A percentile compares a stretch with the other conserved stretches of the same genome.
Evolutionary conservation across 208 protist species (phyloP).

Genomic region (Leishmania mexicana): DNA sequence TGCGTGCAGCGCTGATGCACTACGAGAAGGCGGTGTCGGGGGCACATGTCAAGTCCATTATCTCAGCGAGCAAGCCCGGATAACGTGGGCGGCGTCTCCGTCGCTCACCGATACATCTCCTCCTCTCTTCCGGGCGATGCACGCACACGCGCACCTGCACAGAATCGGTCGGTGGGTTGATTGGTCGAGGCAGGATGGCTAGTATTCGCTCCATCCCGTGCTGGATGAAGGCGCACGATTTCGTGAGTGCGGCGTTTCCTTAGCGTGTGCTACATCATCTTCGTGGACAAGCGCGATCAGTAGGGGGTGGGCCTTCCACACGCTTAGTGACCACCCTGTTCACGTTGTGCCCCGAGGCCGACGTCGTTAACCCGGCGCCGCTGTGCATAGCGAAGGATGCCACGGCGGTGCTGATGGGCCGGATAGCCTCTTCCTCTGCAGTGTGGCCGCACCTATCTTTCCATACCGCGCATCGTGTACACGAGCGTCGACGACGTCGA

Average conservation of each 20-base stretch:
- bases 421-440: conserved; percentile 30
- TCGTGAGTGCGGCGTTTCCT: too few species aligned
- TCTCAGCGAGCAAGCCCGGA: conserved; percentile 30
- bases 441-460: conserved; percentile 21
- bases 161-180: too few species aligned
- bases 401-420: conserved; percentile 34
- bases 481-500: conserved; percentile 50
- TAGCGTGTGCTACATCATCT: too few species aligned
- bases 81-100: not conserved
- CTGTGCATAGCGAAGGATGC: conserved; percentile 19
- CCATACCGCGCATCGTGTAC: conserved; percentile 42
- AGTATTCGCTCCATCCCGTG: too few species aligned
- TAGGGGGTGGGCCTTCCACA: too few species aligned
- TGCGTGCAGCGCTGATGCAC: conserved; percentile 38
- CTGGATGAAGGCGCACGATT: too few species aligned
- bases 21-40: conserved; percentile 49
- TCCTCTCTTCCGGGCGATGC: too few species aligned
- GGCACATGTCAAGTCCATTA: conserved; percentile 71
- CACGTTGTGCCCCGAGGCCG: conserved; percentile 22
- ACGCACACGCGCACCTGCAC: too few species aligned
- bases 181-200: conserved; percentile 19
- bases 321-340: conserved; percentile 17
- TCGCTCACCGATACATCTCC: too few species aligned
- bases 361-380: conserved; percentile 4
- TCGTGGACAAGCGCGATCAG: too few species aligned